Percentiles rank a stretch among this genome's conserved stretches.
These are phyloP conservation scores for Diversispora eburnea DNA, from an alignment of 192 early-diverging fungal species.

Conservation along the genomic window DNA sequence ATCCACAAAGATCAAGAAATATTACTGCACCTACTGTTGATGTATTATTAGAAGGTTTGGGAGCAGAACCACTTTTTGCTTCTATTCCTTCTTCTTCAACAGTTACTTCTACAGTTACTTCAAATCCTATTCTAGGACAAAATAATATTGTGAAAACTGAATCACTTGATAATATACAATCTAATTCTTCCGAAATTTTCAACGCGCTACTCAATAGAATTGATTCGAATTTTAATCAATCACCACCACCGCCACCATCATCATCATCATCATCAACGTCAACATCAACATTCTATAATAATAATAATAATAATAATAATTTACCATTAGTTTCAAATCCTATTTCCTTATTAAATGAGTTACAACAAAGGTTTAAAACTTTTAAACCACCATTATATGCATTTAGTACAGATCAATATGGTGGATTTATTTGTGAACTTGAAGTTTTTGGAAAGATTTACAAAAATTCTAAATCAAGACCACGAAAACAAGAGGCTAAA, in stretches of 20 bases:
- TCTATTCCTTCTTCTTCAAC: neutral
- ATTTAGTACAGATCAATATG: neutral
- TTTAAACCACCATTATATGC: neutral
- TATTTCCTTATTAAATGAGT: slow-evolving; percentile 14
- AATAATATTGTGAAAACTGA: neutral
- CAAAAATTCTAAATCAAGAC: neutral
- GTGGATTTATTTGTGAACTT: slow-evolving; percentile 3
- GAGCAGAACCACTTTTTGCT: slow-evolving; percentile 17
- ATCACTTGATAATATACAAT: too few relatives aligned
- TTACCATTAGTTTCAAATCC: neutral
- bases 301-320: neutral
- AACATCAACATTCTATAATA: neutral
- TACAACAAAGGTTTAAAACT: neutral
- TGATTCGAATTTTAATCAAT: neutral
- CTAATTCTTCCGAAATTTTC: neutral
- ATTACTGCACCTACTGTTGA: neutral
- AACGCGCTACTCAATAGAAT: neutral
- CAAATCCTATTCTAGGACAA: neutral
- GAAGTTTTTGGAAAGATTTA: slow-evolving; percentile 10
- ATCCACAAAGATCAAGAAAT: too few relatives aligned
- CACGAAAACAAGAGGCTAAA: slow-evolving; percentile 13
- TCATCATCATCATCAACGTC: neutral
- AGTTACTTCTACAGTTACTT: neutral
- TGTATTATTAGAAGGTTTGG: slow-evolving; percentile 6
- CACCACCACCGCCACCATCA: neutral